Evolutionary conservation across 495 filamentous ascomycete species (phyloP), one percentile per base, ranked within the genome.

Genomic region (Neurospora discreta): DNA sequence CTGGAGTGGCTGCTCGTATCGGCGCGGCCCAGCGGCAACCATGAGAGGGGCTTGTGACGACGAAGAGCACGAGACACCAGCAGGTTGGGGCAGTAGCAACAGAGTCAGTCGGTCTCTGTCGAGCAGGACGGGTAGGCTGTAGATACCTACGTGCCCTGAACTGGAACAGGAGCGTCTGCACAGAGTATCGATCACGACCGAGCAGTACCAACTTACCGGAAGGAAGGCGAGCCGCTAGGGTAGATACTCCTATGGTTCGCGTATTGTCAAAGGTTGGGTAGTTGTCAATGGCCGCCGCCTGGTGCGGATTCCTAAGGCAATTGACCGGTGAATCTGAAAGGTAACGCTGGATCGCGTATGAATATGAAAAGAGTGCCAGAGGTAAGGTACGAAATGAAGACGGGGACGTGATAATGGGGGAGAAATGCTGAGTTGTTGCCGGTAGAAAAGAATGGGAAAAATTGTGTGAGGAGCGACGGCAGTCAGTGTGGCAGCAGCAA

Each of bases 321-420:
- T 71, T 73, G 72, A 69, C 68, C 71, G 43, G 71, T 72, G 74
- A 73, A 30, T 70, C 70, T 74, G 74, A 74, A 76, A 72, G 71
- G 73, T 77, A 77, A 78, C 74, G 76, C 76, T 78, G 73, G 75
- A 75, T 72, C 76, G 79, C 77, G 78, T 79, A 79, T 65, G 40
- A 77, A 79, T 80, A 76, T 73, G 74, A 76, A 78, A 78, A 73
- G 77, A 78, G 77, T 75, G 78, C 75, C 73, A 72, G 73, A 80
- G 69, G 42, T 33, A 74, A 76, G 72, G 75, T 75, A 79, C 73
- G 73, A 78, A 78, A 79, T 75, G 76, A 70, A 78, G 75, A 60
- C 3, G 33, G 33, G 1, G 33, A 52, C 71, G 71, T 73, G 72
- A 71, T 41, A 69, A 73, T 71, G 69, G 38, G 46, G 71, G 67